Conservation (phyloP, 768 basidiomycete genomes). For the Inosperma sp. region DNA sequence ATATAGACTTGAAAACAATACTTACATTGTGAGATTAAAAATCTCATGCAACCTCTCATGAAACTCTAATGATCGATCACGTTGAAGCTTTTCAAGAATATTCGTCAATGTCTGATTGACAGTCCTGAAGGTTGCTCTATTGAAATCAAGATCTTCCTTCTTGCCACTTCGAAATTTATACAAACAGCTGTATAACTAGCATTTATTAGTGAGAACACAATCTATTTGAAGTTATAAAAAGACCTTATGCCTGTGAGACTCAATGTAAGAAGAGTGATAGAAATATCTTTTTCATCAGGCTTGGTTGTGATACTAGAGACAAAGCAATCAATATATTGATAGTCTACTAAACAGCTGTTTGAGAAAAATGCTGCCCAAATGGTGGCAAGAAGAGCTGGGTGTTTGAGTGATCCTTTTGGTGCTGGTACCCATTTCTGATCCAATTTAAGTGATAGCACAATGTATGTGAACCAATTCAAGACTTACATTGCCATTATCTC, state of each 20-base stretch:
- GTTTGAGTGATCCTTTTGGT: conserved; percentile 1
- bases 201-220: not conserved
- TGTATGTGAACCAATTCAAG: not conserved
- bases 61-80: not conserved
- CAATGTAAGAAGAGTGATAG: not conserved
- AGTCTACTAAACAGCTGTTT: not conserved
- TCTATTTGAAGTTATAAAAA: not conserved
- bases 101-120: conserved; percentile 1
- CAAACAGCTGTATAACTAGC: conserved; percentile 5
- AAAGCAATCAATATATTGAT: conserved; percentile 1
- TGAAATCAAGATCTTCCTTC: conserved; percentile 2
- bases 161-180: not conserved
- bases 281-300: conserved; percentile 5
- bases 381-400: not conserved
- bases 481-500: not conserved
- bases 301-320: not conserved
- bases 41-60: conserved; percentile 5
- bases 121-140: not conserved
- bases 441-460: not conserved
- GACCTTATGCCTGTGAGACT: not conserved
- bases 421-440: conserved; percentile 3
- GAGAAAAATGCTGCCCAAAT: conserved; percentile 1
- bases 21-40: not conserved
- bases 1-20: conserved; percentile 10
- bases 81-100: not conserved